A percentile compares a stretch with the other conserved stretches of the same genome.
Conservation (phyloP, 306 rosid genomes). For the Arachis stenosperma region DNA sequence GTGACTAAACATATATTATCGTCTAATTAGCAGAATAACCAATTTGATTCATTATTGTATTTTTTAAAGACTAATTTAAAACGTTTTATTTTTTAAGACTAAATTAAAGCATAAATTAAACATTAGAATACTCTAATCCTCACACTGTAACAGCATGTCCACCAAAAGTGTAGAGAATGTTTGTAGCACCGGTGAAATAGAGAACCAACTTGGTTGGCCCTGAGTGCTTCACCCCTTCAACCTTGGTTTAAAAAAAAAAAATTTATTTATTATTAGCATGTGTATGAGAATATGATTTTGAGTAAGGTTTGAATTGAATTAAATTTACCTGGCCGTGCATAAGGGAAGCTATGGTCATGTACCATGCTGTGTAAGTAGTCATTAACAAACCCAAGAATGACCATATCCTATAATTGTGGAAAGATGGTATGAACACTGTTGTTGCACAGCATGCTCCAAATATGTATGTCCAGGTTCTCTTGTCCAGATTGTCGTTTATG, state of each 20-base stretch:
- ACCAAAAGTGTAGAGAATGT: constrained; percentile 97
- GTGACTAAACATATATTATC: no score
- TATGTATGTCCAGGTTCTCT: constrained; percentile 98
- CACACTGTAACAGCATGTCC: constrained; percentile 96
- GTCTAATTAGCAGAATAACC: no score
- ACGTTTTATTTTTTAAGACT: no score
- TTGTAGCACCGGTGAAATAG: constrained; percentile 97
- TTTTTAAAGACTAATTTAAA: no score
- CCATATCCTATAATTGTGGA: constrained; percentile 97
- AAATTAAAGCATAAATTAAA: no score
- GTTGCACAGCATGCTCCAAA: constrained; percentile 99
- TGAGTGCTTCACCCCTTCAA: constrained; percentile 94
- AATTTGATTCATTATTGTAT: no score
- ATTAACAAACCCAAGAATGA: constrained; percentile 89
- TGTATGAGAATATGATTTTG: neutral
- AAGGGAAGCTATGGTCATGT: constrained; percentile 92
- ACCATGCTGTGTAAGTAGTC: constrained; percentile 98
- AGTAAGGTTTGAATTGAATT: neutral
- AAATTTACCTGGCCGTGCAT: constrained; percentile 76
- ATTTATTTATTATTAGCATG: no score
- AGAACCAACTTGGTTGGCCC: constrained; percentile 89
- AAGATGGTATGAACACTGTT: constrained; percentile 93
- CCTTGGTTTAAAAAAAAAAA: constrained; percentile 41
- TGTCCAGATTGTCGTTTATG: constrained; percentile 97
- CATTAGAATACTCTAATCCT: no score